phyloP scores from a whole-genome alignment of 306 rosid species.

The Quercus glauca region DNA sequence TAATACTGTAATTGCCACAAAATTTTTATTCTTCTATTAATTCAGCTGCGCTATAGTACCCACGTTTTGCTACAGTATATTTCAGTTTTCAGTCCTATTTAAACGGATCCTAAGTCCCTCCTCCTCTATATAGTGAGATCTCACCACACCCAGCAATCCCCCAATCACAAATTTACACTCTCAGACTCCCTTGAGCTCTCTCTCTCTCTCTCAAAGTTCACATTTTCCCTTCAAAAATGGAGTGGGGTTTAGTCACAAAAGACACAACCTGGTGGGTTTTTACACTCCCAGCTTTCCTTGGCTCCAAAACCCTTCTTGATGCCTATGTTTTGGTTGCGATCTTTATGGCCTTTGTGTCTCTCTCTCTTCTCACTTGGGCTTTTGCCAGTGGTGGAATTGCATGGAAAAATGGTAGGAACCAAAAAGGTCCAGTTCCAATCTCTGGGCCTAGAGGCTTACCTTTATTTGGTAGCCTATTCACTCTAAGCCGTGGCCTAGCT shows the following conservation, averaged over 20 bases:
- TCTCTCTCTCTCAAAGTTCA: not conserved
- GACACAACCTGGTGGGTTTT: conserved; percentile 43
- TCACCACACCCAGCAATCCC: not conserved
- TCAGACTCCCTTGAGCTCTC: too few species aligned
- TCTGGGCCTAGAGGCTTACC: conserved; percentile 46
- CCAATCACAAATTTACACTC: not conserved
- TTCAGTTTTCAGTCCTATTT: too few species aligned
- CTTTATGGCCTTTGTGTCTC: not conserved
- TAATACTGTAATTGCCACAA: not conserved
- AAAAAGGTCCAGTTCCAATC: conserved; percentile 28
- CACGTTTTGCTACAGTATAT: too few species aligned
- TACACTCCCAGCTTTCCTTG: conserved; percentile 40
- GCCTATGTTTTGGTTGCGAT: conserved; percentile 21
- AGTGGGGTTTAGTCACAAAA: not conserved
- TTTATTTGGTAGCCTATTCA: conserved; percentile 39
- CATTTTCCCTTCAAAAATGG: not conserved
- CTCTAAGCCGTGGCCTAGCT: conserved; percentile 39
- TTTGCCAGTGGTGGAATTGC: conserved; percentile 44
- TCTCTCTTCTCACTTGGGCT: conserved; percentile 36
- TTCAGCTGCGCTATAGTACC: too few species aligned
- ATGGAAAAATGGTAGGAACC: conserved; percentile 45
- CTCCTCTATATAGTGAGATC: not conserved
- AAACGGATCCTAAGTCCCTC: too few species aligned
- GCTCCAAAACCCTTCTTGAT: conserved; percentile 15
- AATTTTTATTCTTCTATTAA: not conserved